Percentiles rank a stretch among this genome's conserved stretches.
phyloP scores from a whole-genome alignment of 306 rosid species.

The Casuarina glauca region DNA sequence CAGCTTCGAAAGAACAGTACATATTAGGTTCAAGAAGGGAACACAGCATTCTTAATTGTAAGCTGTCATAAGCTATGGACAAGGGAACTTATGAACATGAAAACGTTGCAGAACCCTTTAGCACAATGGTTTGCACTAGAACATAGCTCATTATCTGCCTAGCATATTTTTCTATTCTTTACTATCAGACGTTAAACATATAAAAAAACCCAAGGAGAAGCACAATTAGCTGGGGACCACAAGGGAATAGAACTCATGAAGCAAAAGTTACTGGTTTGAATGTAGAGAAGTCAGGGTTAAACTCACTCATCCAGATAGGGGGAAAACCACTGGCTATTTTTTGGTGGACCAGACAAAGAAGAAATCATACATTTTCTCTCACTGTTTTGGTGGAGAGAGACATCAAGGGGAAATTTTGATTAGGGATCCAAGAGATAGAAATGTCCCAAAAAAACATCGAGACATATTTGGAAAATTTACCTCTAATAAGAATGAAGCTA shows the following conservation, averaged over 20 bases:
- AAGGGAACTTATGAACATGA: background rate
- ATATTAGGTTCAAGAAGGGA: slow-evolving; percentile 1
- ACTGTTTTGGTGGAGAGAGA: background rate
- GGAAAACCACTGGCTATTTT: background rate
- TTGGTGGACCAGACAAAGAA: background rate
- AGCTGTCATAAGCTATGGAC: background rate
- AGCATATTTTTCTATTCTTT: background rate
- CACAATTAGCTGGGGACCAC: too few species aligned
- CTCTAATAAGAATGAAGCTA: background rate
- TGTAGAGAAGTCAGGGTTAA: background rate
- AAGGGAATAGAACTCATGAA: too few species aligned
- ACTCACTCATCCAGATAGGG: too few species aligned
- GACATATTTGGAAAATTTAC: background rate
- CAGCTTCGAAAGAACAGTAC: slow-evolving; percentile 8
- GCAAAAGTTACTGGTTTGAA: background rate
- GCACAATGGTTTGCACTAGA: background rate
- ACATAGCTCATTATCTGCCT: background rate
- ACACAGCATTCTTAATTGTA: background rate
- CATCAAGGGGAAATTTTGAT: background rate
- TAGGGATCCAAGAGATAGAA: background rate
- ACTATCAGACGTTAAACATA: background rate
- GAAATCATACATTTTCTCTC: background rate
- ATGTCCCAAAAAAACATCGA: background rate
- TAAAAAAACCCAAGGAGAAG: too few species aligned
- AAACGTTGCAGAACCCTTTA: background rate